Conservation (phyloP, 2,329 filamentous ascomycete species). For the Sarocladium strictum region DNA sequence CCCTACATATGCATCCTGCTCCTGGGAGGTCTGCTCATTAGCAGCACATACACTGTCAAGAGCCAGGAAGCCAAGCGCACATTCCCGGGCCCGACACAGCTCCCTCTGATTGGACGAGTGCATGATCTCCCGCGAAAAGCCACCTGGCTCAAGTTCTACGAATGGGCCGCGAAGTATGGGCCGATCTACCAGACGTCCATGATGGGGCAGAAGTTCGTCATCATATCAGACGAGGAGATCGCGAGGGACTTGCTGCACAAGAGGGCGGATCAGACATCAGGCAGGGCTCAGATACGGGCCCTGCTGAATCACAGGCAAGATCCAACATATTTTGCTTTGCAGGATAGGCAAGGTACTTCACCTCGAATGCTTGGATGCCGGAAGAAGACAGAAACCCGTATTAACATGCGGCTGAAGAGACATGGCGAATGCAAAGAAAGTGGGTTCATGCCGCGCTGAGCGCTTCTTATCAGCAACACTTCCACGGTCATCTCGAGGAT, state of each 20-base stretch:
- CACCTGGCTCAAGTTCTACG: slow-evolving; percentile 46
- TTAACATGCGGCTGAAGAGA: slow-evolving; percentile 26
- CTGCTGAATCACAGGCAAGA: slow-evolving; percentile 43
- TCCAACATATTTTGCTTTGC: slow-evolving; percentile 41
- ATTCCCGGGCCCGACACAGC: slow-evolving; percentile 42
- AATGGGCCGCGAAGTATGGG: slow-evolving; percentile 36
- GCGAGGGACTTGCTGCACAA: slow-evolving; percentile 43
- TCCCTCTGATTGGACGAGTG: slow-evolving; percentile 41
- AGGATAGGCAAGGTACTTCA: slow-evolving; percentile 27
- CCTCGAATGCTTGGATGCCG: neutral
- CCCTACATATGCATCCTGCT: neutral
- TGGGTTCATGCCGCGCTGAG: slow-evolving; percentile 46
- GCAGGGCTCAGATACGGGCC: slow-evolving; percentile 43
- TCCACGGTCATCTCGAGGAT: slow-evolving; percentile 42
- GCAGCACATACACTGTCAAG: neutral
- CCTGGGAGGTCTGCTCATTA: neutral
- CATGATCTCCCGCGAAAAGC: slow-evolving; percentile 41
- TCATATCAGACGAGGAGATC: slow-evolving; percentile 42
- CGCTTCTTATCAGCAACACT: slow-evolving; percentile 32
- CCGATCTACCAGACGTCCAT: slow-evolving; percentile 38
- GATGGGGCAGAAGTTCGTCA: slow-evolving; percentile 33
- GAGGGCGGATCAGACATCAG: slow-evolving; percentile 43
- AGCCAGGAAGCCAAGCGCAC: neutral
- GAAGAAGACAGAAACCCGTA: too few species aligned
- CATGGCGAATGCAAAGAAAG: slow-evolving; percentile 42